Base-by-base conservation (phyloP, 768 basidiomycete species). In the Lactarius deliciosus region DNA sequence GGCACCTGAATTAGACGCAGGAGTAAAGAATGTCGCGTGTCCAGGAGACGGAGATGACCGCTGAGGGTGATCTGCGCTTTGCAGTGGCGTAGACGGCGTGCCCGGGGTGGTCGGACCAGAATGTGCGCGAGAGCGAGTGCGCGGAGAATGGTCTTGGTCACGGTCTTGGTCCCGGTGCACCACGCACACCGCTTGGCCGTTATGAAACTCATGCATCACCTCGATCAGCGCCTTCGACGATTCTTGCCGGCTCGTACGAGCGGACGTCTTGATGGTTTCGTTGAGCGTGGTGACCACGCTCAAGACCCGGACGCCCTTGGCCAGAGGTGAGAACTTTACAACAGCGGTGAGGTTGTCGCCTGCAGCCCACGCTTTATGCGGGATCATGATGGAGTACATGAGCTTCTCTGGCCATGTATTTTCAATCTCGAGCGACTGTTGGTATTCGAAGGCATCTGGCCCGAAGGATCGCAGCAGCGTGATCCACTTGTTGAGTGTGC, bases 381-480 rank as follows among this genome's bases (percentile, higher is more conserved):
- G 96, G 38, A 98, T 77, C 79, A 94, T 91, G 73, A 94, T 85
- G 6, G 90, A 88, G 76, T 96, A 98, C 95, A 96, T 96, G 77
- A 97, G 80, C 79, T 98, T 98, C 25, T 90, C 90, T 0, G 96
- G 95, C 96, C 96, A 98, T 18, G 94, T 95, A 76, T 96, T 97
- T 77, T 97, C 92, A 70, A 93, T 89, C 76, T 98, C 96, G 65
- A 97, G 83, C 2, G 94, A 94, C 74, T 98, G 95, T 73, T 94
- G 96, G 80, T 93, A 98, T 76, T 98, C 96, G 71, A 97, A 84
- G 0, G 96, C 90, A 68, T 95, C 94, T 1, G 85, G 75, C 22
- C 86, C 81, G 73, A 95, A 89, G 4, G 89, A 86, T 56, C 94
- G 86, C 57, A 91, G 71, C 68, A 98, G 79, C 64, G 81, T 77